Base-by-base conservation (phyloP, 805 yeast species). In the Candida boleticola region DNA sequence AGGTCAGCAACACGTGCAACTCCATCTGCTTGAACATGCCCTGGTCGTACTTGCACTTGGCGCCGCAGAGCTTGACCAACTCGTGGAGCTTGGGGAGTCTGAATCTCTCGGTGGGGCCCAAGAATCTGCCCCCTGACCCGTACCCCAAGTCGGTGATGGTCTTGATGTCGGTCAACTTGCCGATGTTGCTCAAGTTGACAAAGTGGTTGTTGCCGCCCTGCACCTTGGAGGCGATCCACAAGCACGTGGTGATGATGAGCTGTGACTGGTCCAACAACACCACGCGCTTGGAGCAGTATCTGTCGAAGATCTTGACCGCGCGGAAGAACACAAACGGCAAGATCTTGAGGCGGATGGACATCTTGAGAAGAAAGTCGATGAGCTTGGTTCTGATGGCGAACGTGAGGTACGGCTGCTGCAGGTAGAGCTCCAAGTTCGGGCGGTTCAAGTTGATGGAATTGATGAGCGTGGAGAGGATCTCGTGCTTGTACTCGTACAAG, bases 141-240 rank as follows among this genome's bases (percentile, higher is more conserved):
- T 64, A 67, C 30, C 73, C 73, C 43, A 69, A 56, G 44, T 68
- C 73, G 40, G 46, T 55, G 23, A 68, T 65, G 37, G 68, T 61
- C 41, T 53, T 55, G 26, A 66, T 53, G 36, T 55, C 47, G 23
- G 43, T 41, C 40, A 55, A 43, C 34, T 51, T 46, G 16, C 53
- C 58, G 18, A 56, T 38, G 44, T 63, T 63, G 35, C 41, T 50
- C 39, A 62, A 67, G 56, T 79, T 79, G 41, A 79, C 74, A 50
- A 80, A 78, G 61, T 82, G 88, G 50, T 79, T 80, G 60, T 83
- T 82, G 29, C 88, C 88, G 37, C 88, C 88, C 54, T 77, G 78
- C n/a, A 82, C 74, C 61, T 92, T 92, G 20, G 96, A 83, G 2
- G 96, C 88, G 25, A 92, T 76, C 97, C 98, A 92, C 27, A 92